These are phyloP conservation scores for Sugiyamaella mastotermitis DNA, from an alignment of 805 yeast species.

Conservation along the genomic window DNA sequence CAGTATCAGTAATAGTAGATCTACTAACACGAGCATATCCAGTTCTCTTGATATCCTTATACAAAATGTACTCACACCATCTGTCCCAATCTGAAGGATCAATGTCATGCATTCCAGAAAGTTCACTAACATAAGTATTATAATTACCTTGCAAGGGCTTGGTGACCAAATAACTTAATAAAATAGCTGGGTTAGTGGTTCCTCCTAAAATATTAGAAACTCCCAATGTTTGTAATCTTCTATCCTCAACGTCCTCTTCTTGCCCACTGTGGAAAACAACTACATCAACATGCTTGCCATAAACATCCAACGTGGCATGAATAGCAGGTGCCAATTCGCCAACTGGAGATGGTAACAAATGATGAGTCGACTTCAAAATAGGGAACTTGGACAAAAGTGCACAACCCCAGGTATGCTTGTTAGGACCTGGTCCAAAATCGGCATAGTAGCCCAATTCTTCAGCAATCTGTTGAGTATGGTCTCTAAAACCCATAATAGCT, in stretches of 20 bases:
- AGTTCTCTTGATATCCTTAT: constrained; percentile 75
- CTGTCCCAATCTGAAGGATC: constrained; percentile 93
- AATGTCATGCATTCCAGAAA: constrained; percentile 85
- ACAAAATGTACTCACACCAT: constrained; percentile 96
- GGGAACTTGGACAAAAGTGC: constrained; percentile 92
- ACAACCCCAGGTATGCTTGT: constrained; percentile 97
- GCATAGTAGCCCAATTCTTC: constrained; percentile 92
- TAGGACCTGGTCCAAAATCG: constrained; percentile 97
- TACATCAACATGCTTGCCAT: constrained; percentile 81
- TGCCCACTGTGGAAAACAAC: constrained; percentile 98
- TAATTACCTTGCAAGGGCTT: constrained; percentile 85
- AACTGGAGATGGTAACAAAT: constrained; percentile 89
- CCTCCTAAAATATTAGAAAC: constrained; percentile 76
- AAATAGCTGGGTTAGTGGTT: constrained; percentile 70
- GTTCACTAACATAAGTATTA: constrained; percentile 79
- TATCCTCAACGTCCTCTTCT: constrained; percentile 93
- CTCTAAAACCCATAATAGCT: constrained; percentile 91
- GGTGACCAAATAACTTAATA: constrained; percentile 87
- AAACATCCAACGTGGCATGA: constrained; percentile 88
- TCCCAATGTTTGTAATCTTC: constrained; percentile 76
- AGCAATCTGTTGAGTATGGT: constrained; percentile 82
- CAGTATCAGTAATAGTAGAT: constrained; percentile 94
- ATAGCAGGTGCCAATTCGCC: constrained; percentile 99
- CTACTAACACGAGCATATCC: constrained; percentile 94
- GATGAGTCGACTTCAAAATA: constrained; percentile 82